These are phyloP conservation scores for Inosperma sp. DNA, from an alignment of 768 basidiomycete species.

Conservation along the genomic window DNA sequence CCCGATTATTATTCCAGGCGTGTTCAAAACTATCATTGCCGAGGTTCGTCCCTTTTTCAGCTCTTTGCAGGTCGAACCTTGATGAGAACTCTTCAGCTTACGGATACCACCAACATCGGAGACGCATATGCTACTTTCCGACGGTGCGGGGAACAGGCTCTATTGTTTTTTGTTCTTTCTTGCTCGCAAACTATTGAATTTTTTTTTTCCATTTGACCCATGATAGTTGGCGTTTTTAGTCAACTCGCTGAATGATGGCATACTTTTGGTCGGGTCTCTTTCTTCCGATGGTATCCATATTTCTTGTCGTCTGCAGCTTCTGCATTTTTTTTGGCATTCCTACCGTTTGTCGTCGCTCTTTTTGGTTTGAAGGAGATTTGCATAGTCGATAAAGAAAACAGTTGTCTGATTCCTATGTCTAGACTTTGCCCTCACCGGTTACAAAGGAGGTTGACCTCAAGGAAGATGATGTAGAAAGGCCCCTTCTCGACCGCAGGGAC, in stretches of 20 bases:
- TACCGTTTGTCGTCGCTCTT: constrained; percentile 31
- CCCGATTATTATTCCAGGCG: constrained; percentile 24
- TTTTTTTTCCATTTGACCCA: constrained; percentile 40
- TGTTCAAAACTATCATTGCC: constrained; percentile 43
- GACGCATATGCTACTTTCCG: constrained; percentile 35
- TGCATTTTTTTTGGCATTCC: constrained; percentile 32
- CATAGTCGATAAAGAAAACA: not conserved
- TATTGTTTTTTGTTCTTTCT: constrained; percentile 27
- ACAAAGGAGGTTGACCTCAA: constrained; percentile 7
- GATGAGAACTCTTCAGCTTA: constrained; percentile 24
- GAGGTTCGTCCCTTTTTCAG: constrained; percentile 32
- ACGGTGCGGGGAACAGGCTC: constrained; percentile 34
- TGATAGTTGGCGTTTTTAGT: constrained; percentile 59
- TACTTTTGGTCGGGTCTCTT: constrained; percentile 42
- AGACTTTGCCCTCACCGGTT: constrained; percentile 34
- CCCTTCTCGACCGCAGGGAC: constrained; percentile 6
- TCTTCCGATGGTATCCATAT: constrained; percentile 38
- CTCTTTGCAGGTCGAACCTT: not conserved
- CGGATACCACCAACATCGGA: constrained; percentile 35
- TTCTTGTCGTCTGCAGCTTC: constrained; percentile 45
- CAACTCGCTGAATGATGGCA: constrained; percentile 58
- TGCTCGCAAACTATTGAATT: constrained; percentile 17
- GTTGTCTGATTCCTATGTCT: not conserved
- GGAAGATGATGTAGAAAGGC: not conserved
- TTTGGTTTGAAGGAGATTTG: constrained; percentile 43